A percentile compares a stretch with the other conserved stretches of the same genome.
Evolutionary conservation across 176 grass and related monocot species (phyloP).

Genomic region (Zea mays): Zm-B73-REFERENCE-NAM-5.0 NC_050100.1:9689001-9689500

Average conservation of each 20-base stretch:
- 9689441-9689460: conserved; percentile 26
- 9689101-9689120: conserved; percentile 8
- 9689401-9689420: conserved; percentile 86
- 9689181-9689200: not conserved
- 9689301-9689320: conserved; percentile 22
- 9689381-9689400: conserved; percentile 85
- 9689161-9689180: conserved; percentile 4
- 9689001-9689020: conserved; percentile 62
- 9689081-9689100: not conserved
- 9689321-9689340: conserved; percentile 10
- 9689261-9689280: not conserved
- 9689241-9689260: not conserved
- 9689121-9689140: not conserved
- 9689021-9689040: conserved; percentile 93
- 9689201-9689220: conserved; percentile 21
- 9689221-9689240: not conserved
- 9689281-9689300: conserved; percentile 8
- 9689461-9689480: conserved; percentile 21
- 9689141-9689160: not conserved
- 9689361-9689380: conserved; percentile 98
- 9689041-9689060: conserved; percentile 87
- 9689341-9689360: conserved; percentile 54
- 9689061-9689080: conserved; percentile 11
- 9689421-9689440: conserved; percentile 95
- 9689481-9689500: not conserved